These are phyloP conservation scores for Kondoa subrosea DNA, from an alignment of 768 basidiomycete genomes.

Conservation along the genomic window DNA sequence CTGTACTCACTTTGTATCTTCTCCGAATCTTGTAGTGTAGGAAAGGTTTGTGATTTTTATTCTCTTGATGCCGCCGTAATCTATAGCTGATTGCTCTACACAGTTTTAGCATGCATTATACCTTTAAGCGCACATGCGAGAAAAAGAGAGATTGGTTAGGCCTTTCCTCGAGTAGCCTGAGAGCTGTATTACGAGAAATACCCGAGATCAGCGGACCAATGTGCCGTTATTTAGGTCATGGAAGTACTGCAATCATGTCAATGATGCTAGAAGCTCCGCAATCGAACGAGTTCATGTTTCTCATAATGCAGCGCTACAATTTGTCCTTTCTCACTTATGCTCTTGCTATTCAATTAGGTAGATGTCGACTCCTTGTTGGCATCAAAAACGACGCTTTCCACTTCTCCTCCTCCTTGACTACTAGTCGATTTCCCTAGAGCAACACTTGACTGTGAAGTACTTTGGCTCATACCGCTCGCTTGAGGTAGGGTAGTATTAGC, in stretches of 20 bases:
- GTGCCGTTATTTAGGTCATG: too few species aligned
- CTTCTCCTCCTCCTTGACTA: neutral
- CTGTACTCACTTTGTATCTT: neutral
- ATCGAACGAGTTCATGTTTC: too few species aligned
- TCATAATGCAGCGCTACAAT: too few species aligned
- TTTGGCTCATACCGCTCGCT: conserved; percentile 2
- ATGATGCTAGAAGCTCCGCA: too few species aligned
- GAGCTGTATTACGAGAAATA: too few species aligned
- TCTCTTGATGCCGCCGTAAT: neutral
- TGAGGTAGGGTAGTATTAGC: neutral
- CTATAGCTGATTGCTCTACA: neutral
- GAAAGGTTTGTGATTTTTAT: neutral
- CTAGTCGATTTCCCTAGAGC: neutral
- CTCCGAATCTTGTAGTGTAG: neutral
- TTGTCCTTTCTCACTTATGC: too few species aligned
- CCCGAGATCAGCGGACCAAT: too few species aligned
- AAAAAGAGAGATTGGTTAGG: too few species aligned
- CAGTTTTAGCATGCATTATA: neutral
- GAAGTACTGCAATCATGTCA: too few species aligned
- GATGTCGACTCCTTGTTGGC: conserved; percentile 15
- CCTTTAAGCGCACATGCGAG: neutral
- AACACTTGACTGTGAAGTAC: conserved; percentile 1
- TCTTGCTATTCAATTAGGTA: too few species aligned
- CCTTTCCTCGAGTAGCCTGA: too few species aligned
- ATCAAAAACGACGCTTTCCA: conserved; percentile 17